These are phyloP conservation scores for Leptodermis oblonga DNA, from an alignment of 257 asterid genomes.

Conservation along the genomic window DNA sequence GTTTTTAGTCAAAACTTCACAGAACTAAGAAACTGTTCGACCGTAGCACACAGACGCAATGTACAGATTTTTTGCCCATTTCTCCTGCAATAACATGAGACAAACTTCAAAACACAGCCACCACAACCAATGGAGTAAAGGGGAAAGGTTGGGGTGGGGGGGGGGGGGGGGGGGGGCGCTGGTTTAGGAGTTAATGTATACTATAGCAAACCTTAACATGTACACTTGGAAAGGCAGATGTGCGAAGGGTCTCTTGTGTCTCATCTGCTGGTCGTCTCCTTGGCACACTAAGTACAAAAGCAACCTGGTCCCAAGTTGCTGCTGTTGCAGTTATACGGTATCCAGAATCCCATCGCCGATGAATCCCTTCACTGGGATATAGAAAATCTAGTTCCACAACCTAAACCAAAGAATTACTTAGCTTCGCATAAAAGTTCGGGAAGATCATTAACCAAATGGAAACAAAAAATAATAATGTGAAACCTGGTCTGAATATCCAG, in stretches of 20 bases:
- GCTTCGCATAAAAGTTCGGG: background rate
- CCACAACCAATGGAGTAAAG: background rate
- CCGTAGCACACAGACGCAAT: constrained; percentile 31
- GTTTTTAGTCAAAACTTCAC: constrained; percentile 7
- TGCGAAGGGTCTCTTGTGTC: constrained; percentile 87
- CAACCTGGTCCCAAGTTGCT: constrained; percentile 72
- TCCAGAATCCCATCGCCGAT: constrained; percentile 74
- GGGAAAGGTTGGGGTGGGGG: too few relatives aligned
- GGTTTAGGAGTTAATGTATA: background rate
- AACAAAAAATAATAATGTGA: background rate
- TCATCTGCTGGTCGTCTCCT: constrained; percentile 58
- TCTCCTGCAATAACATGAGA: constrained; percentile 23
- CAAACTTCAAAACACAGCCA: background rate
- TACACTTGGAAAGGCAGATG: constrained; percentile 72
- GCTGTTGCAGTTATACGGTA: constrained; percentile 76
- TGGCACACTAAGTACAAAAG: constrained; percentile 66
- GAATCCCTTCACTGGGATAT: constrained; percentile 88
- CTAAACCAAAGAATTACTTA: constrained; percentile 24
- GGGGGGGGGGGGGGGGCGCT: too few relatives aligned
- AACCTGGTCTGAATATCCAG: constrained; percentile 80
- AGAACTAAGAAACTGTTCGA: constrained; percentile 48
- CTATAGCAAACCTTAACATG: constrained; percentile 55
- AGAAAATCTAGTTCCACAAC: constrained; percentile 87
- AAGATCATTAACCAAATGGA: background rate
- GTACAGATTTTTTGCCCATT: constrained; percentile 33